Percentiles rank a stretch among this genome's conserved stretches.
Evolutionary conservation across 345 rosid genomes (phyloP).

Genomic region (Acer yangbiense): DNA sequence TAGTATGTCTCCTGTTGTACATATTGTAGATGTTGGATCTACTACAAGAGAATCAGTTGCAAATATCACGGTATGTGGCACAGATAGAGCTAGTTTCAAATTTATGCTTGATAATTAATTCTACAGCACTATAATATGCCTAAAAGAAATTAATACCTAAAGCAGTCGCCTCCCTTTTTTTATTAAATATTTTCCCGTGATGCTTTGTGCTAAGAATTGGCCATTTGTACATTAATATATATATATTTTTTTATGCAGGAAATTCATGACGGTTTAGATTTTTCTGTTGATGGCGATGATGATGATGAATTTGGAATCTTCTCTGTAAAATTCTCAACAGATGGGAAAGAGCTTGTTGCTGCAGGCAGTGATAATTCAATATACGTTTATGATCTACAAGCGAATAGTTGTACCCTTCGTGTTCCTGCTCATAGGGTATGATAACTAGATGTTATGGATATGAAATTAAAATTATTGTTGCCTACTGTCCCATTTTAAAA

Average conservation of each 20-base stretch:
- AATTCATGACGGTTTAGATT: slow-evolving; percentile 62
- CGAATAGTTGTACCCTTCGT: slow-evolving; percentile 46
- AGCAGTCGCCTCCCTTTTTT: background rate
- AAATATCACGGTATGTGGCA: slow-evolving; percentile 52
- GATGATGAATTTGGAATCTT: slow-evolving; percentile 43
- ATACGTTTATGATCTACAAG: slow-evolving; percentile 62
- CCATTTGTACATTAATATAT: background rate
- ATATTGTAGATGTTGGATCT: slow-evolving; percentile 59
- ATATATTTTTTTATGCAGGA: slow-evolving; percentile 42
- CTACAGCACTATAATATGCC: background rate
- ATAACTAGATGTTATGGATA: background rate
- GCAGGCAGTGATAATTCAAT: slow-evolving; percentile 46
- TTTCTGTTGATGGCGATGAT: slow-evolving; percentile 39
- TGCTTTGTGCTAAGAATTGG: background rate
- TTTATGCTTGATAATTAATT: background rate
- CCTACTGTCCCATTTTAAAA: background rate
- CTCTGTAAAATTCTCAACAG: slow-evolving; percentile 69
- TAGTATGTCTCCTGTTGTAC: slow-evolving; percentile 59
- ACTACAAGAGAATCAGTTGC: slow-evolving; percentile 54
- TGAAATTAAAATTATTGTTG: background rate
- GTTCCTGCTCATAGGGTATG: slow-evolving; percentile 63
- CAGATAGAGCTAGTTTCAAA: slow-evolving; percentile 11
- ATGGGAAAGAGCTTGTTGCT: slow-evolving; percentile 73
- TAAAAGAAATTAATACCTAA: background rate
- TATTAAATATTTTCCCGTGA: background rate